Conservation (phyloP, 2,329 filamentous ascomycete species). For the Colletotrichum trifolii region DNA sequence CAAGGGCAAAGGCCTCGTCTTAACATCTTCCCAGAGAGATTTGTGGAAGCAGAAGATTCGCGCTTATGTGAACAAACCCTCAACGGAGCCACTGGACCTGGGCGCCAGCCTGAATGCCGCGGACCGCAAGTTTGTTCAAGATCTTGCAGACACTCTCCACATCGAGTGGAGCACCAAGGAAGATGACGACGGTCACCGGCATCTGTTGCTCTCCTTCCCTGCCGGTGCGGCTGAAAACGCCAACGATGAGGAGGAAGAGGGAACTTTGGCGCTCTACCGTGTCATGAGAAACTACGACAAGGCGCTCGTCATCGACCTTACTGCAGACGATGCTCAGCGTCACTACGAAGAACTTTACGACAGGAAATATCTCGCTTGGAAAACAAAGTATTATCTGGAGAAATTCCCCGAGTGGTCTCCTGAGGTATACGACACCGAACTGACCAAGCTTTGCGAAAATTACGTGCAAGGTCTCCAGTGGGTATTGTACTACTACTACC, state of each 20-base stretch:
- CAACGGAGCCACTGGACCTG: constrained; percentile 75
- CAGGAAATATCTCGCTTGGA: constrained; percentile 91
- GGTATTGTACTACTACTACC: constrained; percentile 98
- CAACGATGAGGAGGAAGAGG: constrained; percentile 82
- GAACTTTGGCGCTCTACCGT: constrained; percentile 84
- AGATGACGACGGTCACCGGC: constrained; percentile 65
- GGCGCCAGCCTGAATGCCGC: constrained; percentile 78
- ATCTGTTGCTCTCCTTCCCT: constrained; percentile 63
- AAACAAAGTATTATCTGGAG: constrained; percentile 88
- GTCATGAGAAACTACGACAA: constrained; percentile 93
- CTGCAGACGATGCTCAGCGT: constrained; percentile 80
- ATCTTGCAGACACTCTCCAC: constrained; percentile 75
- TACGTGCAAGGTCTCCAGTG: constrained; percentile 98
- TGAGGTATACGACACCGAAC: constrained; percentile 78
- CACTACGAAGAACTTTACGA: constrained; percentile 88
- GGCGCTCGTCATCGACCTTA: constrained; percentile 84
- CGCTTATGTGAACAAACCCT: constrained; percentile 80
- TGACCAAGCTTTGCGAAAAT: constrained; percentile 88
- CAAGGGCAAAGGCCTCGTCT: constrained; percentile 71
- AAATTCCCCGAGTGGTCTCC: constrained; percentile 91
- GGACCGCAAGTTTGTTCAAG: constrained; percentile 93
- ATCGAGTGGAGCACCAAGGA: constrained; percentile 68
- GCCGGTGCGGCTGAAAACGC: constrained; percentile 70
- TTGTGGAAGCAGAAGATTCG: constrained; percentile 85
- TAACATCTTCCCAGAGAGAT: constrained; percentile 83